These are phyloP conservation scores for Coelastrella sp. DNA, from an alignment of 139 green algal genomes.

Conservation along the genomic window DNA sequence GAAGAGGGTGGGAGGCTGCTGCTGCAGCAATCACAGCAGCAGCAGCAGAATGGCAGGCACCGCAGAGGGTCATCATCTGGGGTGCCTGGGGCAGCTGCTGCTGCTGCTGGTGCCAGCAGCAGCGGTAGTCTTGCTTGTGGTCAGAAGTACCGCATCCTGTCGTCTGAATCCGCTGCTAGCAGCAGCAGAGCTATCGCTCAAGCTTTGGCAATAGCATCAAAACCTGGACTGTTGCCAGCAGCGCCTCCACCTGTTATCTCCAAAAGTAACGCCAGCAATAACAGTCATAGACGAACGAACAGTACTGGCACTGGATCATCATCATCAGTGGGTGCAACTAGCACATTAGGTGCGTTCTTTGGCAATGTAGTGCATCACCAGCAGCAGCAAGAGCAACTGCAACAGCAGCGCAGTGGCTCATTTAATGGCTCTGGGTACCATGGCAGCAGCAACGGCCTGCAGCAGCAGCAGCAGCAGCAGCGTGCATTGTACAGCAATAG, in stretches of 20 bases:
- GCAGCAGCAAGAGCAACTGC: slow-evolving; percentile 36
- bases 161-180: neutral
- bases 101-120: neutral
- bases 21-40: slow-evolving; percentile 1
- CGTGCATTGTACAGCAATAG: neutral
- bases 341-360: no score
- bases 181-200: slow-evolving; percentile 16
- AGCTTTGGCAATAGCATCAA: slow-evolving; percentile 23
- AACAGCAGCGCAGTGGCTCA: neutral
- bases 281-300: no score
- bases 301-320: neutral
- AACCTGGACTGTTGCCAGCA: slow-evolving; percentile 28
- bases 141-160: slow-evolving; percentile 6
- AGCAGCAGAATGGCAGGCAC: neutral
- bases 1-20: neutral
- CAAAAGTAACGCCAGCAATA: slow-evolving; percentile 3
- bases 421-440: neutral
- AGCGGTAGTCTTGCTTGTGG: slow-evolving; percentile 15
- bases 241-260: neutral
- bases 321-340: neutral
- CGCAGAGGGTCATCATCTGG: neutral
- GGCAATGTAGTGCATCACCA: neutral
- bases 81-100: neutral
- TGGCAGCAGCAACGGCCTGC: neutral
- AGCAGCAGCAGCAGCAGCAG: slow-evolving; percentile 31